Base-by-base conservation (phyloP, 1,139 yeast genomes). In the Protomyces gravidus region DNA sequence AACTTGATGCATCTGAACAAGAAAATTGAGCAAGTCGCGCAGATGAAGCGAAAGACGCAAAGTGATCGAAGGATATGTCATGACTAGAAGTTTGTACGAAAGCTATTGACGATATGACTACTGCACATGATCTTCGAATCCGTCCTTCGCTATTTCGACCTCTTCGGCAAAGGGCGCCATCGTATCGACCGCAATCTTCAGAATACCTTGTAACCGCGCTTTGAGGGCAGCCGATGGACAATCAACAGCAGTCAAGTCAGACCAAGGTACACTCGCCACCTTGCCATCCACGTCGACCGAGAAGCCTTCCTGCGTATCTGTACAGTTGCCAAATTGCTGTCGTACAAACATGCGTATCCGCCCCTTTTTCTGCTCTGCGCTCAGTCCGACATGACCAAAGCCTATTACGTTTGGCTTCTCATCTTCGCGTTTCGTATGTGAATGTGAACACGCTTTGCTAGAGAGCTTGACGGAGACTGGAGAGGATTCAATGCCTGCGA, bases 401-500 rank as follows among this genome's bases (percentile, higher is more conserved):
- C 68, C 42, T 15, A 3, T 62, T 61, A 50, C 69, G 69, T 2
- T 60, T 7, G 7, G 42, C 11, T 15, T 15, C 21, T 11, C 25
- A 17, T 36, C 42, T 23, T 36, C 42, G 19, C 17, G 11, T 23
- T 36, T 36, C n/a, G 49, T 48, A 47, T 60, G 63, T 23, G 47
- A 21, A 59, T 30, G 63, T 58, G 51, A 72, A 69, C 26, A 65
- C 65, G 65, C 77, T 79, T 11, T 68, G 69, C 67, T 82, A 86
- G 5, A 72, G 67, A 67, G 71, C 68, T 89, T 92, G 27, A 92
- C 96, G 3, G 97, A 88, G 0, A 96, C 95, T 2, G 97, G 97
- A 0, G 96, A 85, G 0, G 96, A 85, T 69, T 92, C 98, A 47
- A 92, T 94, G 47, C 96, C 87, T 70, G 92, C 79, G 39, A 92